Evolutionary conservation across 1,139 yeast genomes (phyloP).

Genomic region (Hemisphaericaspora lyxosophila): DNA sequence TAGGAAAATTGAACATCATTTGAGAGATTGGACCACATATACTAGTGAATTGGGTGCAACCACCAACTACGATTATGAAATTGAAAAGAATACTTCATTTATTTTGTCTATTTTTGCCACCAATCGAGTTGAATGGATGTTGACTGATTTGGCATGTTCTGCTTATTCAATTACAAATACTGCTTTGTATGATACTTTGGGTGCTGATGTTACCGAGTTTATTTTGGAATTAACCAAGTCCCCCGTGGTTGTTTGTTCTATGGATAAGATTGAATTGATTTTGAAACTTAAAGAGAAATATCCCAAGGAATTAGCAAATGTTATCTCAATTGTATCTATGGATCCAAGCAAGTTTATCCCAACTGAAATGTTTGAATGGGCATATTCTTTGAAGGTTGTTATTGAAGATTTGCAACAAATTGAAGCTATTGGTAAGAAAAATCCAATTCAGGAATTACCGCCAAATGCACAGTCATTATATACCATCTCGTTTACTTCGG

Average conservation of each 20-base stretch:
- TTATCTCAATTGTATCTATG: slow-evolving; percentile 32
- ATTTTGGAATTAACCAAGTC: slow-evolving; percentile 29
- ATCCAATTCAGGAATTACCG: slow-evolving; percentile 43
- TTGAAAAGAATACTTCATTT: slow-evolving; percentile 22
- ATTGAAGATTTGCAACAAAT: slow-evolving; percentile 50
- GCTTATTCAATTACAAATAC: slow-evolving; percentile 35
- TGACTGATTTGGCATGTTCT: slow-evolving; percentile 36
- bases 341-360: slow-evolving; percentile 24
- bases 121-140: slow-evolving; percentile 35
- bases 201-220: slow-evolving; percentile 27
- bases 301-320: slow-evolving; percentile 19
- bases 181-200: slow-evolving; percentile 37
- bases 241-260: slow-evolving; percentile 32
- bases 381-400: slow-evolving; percentile 21
- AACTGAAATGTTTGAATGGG: slow-evolving; percentile 16
- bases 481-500: slow-evolving; percentile 72
- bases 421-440: slow-evolving; percentile 47
- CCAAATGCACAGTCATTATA: slow-evolving; percentile 54
- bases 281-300: slow-evolving; percentile 21
- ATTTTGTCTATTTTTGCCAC: slow-evolving; percentile 31
- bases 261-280: slow-evolving; percentile 27
- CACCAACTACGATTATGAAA: slow-evolving; percentile 10
- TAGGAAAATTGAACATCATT: slow-evolving; percentile 24
- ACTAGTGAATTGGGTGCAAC: slow-evolving; percentile 10
- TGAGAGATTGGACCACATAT: slow-evolving; percentile 19